A percentile compares a stretch with the other conserved stretches of the same genome.
Conservation (phyloP, 768 basidiomycete genomes). For the Pisolithus tinctorius region DNA sequence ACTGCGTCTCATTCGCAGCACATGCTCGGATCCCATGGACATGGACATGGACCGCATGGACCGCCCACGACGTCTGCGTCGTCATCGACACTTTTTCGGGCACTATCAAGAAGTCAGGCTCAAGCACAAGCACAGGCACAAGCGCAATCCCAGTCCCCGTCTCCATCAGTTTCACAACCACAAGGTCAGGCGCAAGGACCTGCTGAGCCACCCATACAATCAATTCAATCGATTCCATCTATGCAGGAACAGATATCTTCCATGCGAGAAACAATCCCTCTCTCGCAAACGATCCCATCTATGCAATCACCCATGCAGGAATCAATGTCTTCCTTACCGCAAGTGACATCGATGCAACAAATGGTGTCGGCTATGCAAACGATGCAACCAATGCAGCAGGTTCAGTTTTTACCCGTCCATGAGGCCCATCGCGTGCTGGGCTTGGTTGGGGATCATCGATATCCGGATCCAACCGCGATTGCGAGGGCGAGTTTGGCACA, state of each 20-base stretch:
- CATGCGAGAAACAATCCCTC: too few species aligned
- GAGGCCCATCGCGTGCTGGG: constrained; percentile 49
- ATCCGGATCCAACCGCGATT: constrained; percentile 41
- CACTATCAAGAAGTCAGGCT: constrained; percentile 12
- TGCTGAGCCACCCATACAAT: not conserved
- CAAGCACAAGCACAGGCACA: not conserved
- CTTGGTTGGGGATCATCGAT: constrained; percentile 24
- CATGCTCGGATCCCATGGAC: too few species aligned
- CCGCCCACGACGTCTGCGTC: constrained; percentile 11
- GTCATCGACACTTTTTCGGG: constrained; percentile 19
- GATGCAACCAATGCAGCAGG: constrained; percentile 4
- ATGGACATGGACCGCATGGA: constrained; percentile 2
- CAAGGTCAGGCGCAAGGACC: not conserved
- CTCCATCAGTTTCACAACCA: not conserved
- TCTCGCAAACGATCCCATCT: too few species aligned
- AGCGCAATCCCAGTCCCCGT: not conserved
- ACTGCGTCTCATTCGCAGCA: constrained; percentile 8
- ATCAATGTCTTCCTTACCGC: not conserved
- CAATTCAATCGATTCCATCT: not conserved
- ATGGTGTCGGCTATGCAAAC: not conserved
- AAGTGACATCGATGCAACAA: not conserved
- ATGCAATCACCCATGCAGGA: not conserved
- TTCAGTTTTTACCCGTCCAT: constrained; percentile 48
- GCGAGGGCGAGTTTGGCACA: constrained; percentile 66
- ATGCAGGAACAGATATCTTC: not conserved